phyloP scores from a whole-genome alignment of 78 protist species.

The Dictyostelium intermedium region DNA sequence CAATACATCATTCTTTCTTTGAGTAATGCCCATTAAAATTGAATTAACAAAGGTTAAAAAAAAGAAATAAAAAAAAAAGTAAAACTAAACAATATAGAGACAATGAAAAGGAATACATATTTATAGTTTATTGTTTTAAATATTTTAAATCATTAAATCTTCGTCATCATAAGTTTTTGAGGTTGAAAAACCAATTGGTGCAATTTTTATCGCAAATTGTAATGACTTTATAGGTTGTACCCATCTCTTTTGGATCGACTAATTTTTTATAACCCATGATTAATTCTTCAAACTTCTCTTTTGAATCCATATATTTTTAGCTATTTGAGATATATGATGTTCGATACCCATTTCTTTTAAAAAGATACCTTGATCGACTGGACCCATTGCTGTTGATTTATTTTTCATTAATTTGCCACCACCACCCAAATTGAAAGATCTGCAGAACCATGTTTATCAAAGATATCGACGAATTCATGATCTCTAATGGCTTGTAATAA shows the following conservation, averaged over 20 bases:
- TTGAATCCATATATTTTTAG: background rate
- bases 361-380: constrained; percentile 77
- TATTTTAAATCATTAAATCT: constrained; percentile 49
- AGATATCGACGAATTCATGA: constrained; percentile 71
- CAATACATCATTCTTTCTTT: too few species aligned
- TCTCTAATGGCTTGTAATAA: constrained; percentile 73
- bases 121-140: background rate
- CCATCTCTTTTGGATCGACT: constrained; percentile 79
- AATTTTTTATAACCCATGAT: constrained; percentile 54
- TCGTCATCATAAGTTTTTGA: constrained; percentile 66
- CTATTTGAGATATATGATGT: constrained; percentile 26
- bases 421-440: constrained; percentile 69
- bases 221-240: constrained; percentile 67
- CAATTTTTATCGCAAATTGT: constrained; percentile 43
- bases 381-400: constrained; percentile 46
- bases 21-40: too few species aligned
- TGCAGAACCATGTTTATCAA: constrained; percentile 70
- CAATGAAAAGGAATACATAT: too few species aligned
- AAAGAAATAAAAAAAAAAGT: too few species aligned
- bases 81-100: too few species aligned
- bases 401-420: constrained; percentile 38
- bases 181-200: constrained; percentile 61
- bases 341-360: constrained; percentile 69
- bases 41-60: too few species aligned
- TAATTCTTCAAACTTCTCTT: constrained; percentile 42